phyloP scores from a whole-genome alignment of 768 basidiomycete genomes.

The Amanita molliuscula region DNA sequence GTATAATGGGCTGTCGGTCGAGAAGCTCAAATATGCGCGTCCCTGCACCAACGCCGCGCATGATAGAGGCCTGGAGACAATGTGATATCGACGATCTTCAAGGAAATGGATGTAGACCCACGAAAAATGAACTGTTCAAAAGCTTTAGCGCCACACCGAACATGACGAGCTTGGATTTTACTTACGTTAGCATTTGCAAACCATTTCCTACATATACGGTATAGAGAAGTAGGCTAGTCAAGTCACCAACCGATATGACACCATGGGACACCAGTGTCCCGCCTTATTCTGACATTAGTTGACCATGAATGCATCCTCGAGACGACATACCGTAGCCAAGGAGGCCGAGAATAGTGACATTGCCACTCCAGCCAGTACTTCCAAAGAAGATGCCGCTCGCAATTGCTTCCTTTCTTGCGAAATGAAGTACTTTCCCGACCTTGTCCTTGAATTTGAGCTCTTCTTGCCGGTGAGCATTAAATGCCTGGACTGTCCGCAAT shows the following conservation, averaged over 20 bases:
- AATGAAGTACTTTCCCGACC: constrained; percentile 52
- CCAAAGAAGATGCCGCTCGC: constrained; percentile 93
- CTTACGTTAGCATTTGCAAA: constrained; percentile 69
- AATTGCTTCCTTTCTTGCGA: constrained; percentile 80
- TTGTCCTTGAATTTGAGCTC: constrained; percentile 62
- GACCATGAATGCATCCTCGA: neutral
- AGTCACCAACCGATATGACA: constrained; percentile 83
- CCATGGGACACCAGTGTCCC: constrained; percentile 86
- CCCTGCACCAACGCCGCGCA: constrained; percentile 94
- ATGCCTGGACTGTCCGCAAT: constrained; percentile 84
- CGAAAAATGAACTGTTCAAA: constrained; percentile 36
- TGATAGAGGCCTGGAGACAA: constrained; percentile 67
- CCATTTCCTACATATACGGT: constrained; percentile 84
- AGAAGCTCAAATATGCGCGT: constrained; percentile 90
- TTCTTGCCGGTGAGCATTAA: constrained; percentile 76
- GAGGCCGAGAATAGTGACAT: constrained; percentile 79
- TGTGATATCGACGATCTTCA: constrained; percentile 7
- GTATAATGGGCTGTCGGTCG: constrained; percentile 69
- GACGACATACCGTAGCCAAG: constrained; percentile 70
- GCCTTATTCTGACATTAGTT: constrained; percentile 31
- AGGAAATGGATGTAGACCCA: constrained; percentile 32
- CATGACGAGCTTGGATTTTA: constrained; percentile 7
- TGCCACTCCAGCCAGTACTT: constrained; percentile 86
- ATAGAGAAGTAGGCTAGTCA: constrained; percentile 85
- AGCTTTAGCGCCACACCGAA: neutral